Percentiles rank a stretch among this genome's conserved stretches.
These are phyloP conservation scores for Diophrys appendiculata DNA, from an alignment of 73 alveolate species.

Conservation along the genomic window DNA sequence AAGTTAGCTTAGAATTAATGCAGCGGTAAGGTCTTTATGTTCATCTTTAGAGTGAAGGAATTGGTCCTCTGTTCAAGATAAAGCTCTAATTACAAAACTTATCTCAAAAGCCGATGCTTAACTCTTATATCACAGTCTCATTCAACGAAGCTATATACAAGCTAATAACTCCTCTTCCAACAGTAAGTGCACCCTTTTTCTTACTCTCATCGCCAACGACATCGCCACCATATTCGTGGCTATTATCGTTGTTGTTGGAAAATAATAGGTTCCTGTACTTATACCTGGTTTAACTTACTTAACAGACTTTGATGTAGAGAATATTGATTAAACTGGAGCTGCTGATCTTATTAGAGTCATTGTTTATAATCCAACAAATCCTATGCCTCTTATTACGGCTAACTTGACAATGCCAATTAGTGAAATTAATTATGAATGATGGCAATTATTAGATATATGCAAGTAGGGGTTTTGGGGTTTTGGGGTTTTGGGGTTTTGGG, in stretches of 20 bases:
- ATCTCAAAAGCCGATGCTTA: constrained; percentile 52
- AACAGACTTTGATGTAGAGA: constrained; percentile 61
- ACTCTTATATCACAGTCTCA: constrained; percentile 50
- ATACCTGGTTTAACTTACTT: constrained; percentile 65
- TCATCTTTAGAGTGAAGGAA: constrained; percentile 62
- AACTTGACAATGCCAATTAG: constrained; percentile 75
- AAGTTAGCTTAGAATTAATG: constrained; percentile 67
- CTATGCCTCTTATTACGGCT: constrained; percentile 75
- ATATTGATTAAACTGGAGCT: constrained; percentile 76
- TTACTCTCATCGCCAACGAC: no score
- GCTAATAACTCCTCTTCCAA: constrained; percentile 63
- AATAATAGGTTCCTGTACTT: no score
- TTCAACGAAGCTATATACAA: constrained; percentile 56
- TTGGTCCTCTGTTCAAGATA: constrained; percentile 83
- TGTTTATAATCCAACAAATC: constrained; percentile 54
- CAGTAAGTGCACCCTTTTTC: no score
- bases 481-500: constrained; percentile 28
- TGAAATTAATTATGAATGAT: constrained; percentile 48
- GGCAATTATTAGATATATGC: neutral
- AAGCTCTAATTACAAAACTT: constrained; percentile 69
- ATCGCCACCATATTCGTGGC: no score
- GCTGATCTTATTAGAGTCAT: constrained; percentile 69
- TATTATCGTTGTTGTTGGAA: no score
- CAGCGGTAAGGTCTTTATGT: constrained; percentile 21
- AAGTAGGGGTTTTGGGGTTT: constrained; percentile 6